phyloP scores from a whole-genome alignment of 345 rosid genomes.

The Turritis glabra region DNA sequence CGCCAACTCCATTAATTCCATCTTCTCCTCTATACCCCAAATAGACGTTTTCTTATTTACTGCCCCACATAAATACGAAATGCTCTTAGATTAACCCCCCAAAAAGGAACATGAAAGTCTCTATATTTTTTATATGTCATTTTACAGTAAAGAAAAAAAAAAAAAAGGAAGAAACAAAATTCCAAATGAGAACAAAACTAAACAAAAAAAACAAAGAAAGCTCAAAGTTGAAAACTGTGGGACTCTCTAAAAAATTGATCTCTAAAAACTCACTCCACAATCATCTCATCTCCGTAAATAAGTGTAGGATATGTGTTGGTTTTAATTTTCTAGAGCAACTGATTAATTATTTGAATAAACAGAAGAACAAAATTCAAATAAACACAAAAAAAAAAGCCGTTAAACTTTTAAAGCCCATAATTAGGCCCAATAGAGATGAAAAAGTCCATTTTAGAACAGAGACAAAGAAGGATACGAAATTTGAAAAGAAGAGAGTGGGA shows the following conservation, averaged over 20 bases:
- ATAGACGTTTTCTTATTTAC: background rate
- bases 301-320: too few relatives aligned
- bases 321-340: too few relatives aligned
- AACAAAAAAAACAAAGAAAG: background rate
- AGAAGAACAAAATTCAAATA: background rate
- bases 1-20: background rate
- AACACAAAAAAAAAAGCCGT: background rate
- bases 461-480: slow-evolving; percentile 1
- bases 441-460: background rate
- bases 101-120: background rate
- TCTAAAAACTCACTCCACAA: too few relatives aligned
- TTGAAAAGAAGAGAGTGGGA: slow-evolving; percentile 31
- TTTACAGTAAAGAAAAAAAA: background rate
- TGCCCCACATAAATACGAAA: background rate
- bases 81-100: background rate
- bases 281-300: too few relatives aligned
- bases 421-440: background rate
- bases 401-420: slow-evolving; percentile 1
- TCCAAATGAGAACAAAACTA: background rate
- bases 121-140: background rate
- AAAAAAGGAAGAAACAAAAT: background rate
- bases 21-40: background rate
- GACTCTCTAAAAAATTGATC: background rate
- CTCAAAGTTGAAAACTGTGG: slow-evolving; percentile 7
- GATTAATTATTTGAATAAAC: background rate